Evolutionary conservation across 768 basidiomycete species (phyloP), one percentile per base, ranked within the genome.

Genomic region (Tylopilus vinaceipallidus): DNA sequence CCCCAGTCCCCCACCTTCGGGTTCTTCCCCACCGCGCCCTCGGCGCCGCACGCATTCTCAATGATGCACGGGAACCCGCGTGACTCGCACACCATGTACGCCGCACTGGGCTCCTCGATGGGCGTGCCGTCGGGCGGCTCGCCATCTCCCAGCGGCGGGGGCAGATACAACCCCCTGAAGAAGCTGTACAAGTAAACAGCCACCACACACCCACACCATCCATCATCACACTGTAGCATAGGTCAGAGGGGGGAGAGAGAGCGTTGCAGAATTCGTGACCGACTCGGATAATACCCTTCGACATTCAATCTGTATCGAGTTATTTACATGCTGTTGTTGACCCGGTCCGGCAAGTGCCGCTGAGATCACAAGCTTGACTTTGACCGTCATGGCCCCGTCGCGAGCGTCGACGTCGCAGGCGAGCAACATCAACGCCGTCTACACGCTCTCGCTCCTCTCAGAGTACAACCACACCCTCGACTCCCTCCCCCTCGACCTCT

Each of bases 401-500:
- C 69, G 67, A 52, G 64, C 60, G 50, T 53, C 56, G 50, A 60
- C 57, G 43, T 52, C 66, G 30, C 64, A 61, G 53, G 47, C 56
- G 38, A 55, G 62, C 52, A 66, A 68, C 53, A 61, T 70, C 47
- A 67, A 69, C 56, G 69, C 80, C 2, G 77, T 83, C 22, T 82
- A 86, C 70, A 75, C 85, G 8, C 80, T 90, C 54, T 66, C 81
- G 35, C 75, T 91, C 51, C 81, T 93, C 59, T 75, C 80, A 49
- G 91, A 94, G 67, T 93, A 91, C 74, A 85, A 84, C 14, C 93
- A 98, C 69, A 85, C 88, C 23, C 86, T 98, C 68, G 95, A 97
- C 73, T 81, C 93, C 19, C 82, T 98, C 48, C 95, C 95, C 50
- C 79, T 89, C 55, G 93, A 97, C 71, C 84, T 99, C 69, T 95